Evolutionary conservation across 768 basidiomycete genomes (phyloP).

Genomic region (Hericium coralloides): DNA sequence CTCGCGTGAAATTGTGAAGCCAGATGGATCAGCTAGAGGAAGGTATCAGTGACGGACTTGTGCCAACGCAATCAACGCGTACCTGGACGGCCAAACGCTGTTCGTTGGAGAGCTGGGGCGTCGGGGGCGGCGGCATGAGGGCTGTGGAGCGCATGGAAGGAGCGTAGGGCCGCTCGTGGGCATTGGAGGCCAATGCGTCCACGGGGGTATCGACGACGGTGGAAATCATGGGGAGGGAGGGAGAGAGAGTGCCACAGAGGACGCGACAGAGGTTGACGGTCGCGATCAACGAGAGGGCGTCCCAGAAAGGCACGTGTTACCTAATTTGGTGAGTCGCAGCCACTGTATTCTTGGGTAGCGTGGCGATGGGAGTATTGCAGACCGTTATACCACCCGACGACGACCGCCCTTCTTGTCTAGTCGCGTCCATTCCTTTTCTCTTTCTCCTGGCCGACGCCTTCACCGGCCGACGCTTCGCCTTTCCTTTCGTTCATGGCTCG

Average conservation of each 20-base stretch:
- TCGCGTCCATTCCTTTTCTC: conserved; percentile 1
- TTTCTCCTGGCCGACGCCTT: conserved; percentile 6
- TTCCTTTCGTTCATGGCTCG: conserved; percentile 10
- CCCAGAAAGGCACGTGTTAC: background rate
- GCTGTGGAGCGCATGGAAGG: background rate
- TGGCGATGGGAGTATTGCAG: too few species aligned
- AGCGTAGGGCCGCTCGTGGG: background rate
- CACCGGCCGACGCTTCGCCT: conserved; percentile 7
- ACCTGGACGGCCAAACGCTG: conserved; percentile 13
- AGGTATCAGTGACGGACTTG: background rate
- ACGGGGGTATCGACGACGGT: background rate
- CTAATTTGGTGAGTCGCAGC: background rate
- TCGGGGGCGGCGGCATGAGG: background rate
- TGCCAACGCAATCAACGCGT: background rate
- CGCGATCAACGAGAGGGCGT: background rate
- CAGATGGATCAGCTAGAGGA: conserved; percentile 11
- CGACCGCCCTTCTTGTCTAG: background rate
- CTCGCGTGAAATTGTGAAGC: conserved; percentile 16
- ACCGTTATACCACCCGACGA: too few species aligned
- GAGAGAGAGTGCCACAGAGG: background rate
- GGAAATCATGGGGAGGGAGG: background rate
- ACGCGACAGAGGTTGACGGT: background rate
- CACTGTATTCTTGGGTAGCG: background rate
- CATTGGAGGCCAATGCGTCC: background rate
- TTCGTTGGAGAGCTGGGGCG: conserved; percentile 1